Conservation (phyloP, 805 yeast species). For the Yarrowia deformans region DNA sequence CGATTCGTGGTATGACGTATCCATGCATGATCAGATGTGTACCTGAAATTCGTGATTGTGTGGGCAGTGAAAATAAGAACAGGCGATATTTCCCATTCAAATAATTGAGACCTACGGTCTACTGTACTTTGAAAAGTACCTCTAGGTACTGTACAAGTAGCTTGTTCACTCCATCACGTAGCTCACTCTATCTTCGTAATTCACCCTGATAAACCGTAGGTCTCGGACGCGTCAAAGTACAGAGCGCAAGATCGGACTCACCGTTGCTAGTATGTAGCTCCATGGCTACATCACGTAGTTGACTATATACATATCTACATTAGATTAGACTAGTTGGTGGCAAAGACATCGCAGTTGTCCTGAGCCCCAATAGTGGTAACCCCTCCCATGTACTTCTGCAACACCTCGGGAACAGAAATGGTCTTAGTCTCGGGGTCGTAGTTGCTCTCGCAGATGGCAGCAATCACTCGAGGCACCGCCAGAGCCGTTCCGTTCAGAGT, state of each 20-base stretch:
- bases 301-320: conserved; percentile 27
- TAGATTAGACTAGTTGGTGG: neutral
- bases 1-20: conserved; percentile 5
- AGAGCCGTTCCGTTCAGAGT: conserved; percentile 95
- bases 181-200: no score
- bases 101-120: no score
- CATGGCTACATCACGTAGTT: neutral
- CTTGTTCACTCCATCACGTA: no score
- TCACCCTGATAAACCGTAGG: no score
- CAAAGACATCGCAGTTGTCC: conserved; percentile 18
- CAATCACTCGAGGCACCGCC: conserved; percentile 90
- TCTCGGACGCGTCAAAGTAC: no score
- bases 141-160: no score
- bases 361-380: conserved; percentile 2
- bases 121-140: no score
- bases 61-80: no score
- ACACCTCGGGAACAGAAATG: conserved; percentile 70
- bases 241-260: no score
- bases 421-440: conserved; percentile 65
- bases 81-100: no score
- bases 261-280: no score
- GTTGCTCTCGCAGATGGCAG: conserved; percentile 87
- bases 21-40: conserved; percentile 6
- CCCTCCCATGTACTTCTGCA: conserved; percentile 77
- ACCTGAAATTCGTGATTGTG: neutral